Evolutionary conservation across 805 yeast species (phyloP).

Genomic region (Sugiyamaella floridensis): DNA sequence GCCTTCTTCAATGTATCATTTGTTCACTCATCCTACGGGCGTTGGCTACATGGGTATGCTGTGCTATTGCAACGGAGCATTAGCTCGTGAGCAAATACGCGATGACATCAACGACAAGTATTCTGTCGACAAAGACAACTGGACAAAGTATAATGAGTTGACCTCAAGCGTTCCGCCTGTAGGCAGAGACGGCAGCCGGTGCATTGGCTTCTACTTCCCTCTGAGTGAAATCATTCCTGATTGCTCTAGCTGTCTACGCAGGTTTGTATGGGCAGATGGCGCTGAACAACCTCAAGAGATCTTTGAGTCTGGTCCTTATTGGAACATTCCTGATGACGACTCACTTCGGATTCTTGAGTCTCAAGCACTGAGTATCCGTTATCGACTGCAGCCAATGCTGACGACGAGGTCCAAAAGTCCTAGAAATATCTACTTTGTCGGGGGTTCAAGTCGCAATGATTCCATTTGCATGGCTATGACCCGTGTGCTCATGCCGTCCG

Average conservation of each 20-base stretch:
- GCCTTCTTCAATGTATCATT: slow-evolving; percentile 76
- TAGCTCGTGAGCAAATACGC: slow-evolving; percentile 74
- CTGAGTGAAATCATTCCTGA: slow-evolving; percentile 89
- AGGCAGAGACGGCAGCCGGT: slow-evolving; percentile 13
- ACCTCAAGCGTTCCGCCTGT: slow-evolving; percentile 25
- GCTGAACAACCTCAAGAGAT: not conserved
- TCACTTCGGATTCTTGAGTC: slow-evolving; percentile 75
- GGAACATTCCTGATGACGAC: slow-evolving; percentile 44
- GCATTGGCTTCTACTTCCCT: slow-evolving; percentile 75
- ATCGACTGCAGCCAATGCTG: slow-evolving; percentile 72
- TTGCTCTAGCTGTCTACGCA: slow-evolving; percentile 39
- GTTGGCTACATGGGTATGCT: slow-evolving; percentile 89
- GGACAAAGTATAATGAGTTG: slow-evolving; percentile 26
- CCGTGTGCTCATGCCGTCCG: slow-evolving; percentile 56
- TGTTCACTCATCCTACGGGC: slow-evolving; percentile 81
- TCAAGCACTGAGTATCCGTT: slow-evolving; percentile 78
- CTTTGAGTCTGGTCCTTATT: slow-evolving; percentile 22
- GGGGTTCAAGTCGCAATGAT: slow-evolving; percentile 73
- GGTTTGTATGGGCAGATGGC: slow-evolving; percentile 11
- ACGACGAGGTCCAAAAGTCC: slow-evolving; percentile 45
- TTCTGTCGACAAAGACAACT: slow-evolving; percentile 18
- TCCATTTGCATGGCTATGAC: slow-evolving; percentile 66
- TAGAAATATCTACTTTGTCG: slow-evolving; percentile 69
- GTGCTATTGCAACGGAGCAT: slow-evolving; percentile 85
- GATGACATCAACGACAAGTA: slow-evolving; percentile 49